Evolutionary conservation across 306 rosid species (phyloP), one percentile per base, ranked within the genome.

Genomic region (Ormosia emarginata): DNA sequence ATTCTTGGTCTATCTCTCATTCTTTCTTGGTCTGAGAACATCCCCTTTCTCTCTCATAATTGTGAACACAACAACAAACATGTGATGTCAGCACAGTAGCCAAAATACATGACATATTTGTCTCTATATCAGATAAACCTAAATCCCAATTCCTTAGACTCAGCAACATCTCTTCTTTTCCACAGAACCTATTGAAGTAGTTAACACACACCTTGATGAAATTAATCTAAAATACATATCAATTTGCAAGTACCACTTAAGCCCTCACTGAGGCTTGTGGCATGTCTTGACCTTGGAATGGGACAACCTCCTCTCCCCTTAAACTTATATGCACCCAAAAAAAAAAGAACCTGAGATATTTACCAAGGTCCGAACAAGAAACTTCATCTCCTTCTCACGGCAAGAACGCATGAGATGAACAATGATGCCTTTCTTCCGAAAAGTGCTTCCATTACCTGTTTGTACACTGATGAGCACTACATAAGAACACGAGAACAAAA

Each of bases 331-430:
- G 13, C 32, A 78, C 61, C 29, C 11, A 6, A 43, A 43, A 43
- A 41, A 17, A 15, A n/a, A 2, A 2, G 14, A n/a, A 29, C 32
- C 39, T 10, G 53, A 70, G 81, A 62, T 41, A 72, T 57, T 92
- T 94, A 94, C 98, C 98, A 94, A 89, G 75, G 98, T 92, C 49
- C 98, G 92, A 77, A 94, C 97, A 77, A 94, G 97, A 88, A 90
- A 92, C 89, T 94, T 94, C 73, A 90, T 90, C 89, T 94, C 98
- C 88, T 90, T 94, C 88, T 92, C 98, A 53, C 97, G 91, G 71
- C 97, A 94, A 49, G 97, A 90, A 47, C 93, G 85, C 93, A 94
- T 85, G 84, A 94, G 98, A 89, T 83, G 90, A 78, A 91, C 82
- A 71, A 92, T 90, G 66, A 94, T 85, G 82, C 85, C 89, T 91